A percentile compares a stretch with the other conserved stretches of the same genome.
phyloP scores from a whole-genome alignment of 768 basidiomycete genomes.

The Macrolepiota dolichaula region DNA sequence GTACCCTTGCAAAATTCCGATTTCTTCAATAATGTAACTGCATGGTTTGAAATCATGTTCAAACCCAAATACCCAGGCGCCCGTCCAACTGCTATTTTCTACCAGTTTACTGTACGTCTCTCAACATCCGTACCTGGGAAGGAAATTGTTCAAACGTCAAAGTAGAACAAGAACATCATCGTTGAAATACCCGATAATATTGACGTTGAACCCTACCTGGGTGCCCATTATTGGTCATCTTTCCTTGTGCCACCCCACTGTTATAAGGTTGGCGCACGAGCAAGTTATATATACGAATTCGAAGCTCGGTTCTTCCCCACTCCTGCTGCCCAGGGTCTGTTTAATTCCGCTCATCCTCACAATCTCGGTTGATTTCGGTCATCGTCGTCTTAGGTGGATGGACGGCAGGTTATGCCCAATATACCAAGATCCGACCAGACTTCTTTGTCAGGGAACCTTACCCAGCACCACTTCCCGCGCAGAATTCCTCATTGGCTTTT shows the following conservation, averaged over 20 bases:
- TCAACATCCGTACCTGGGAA: not conserved
- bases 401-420: constrained; percentile 13
- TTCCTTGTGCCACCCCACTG: constrained; percentile 21
- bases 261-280: constrained; percentile 5
- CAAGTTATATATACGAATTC: constrained; percentile 31
- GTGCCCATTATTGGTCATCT: constrained; percentile 21
- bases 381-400: not conserved
- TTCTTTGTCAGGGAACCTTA: constrained; percentile 24
- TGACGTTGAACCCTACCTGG: constrained; percentile 22
- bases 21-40: constrained; percentile 26
- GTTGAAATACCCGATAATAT: constrained; percentile 27
- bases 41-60: constrained; percentile 35
- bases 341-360: not conserved
- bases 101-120: constrained; percentile 26
- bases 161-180: constrained; percentile 25
- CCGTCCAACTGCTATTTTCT: constrained; percentile 24
- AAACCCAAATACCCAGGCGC: constrained; percentile 23
- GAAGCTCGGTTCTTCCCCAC: constrained; percentile 21
- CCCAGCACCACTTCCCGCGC: constrained; percentile 20
- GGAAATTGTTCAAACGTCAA: not conserved
- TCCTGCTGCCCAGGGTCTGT: constrained; percentile 17
- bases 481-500: constrained; percentile 18
- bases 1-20: constrained; percentile 11
- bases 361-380: not conserved
- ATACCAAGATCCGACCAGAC: constrained; percentile 14